Percentiles rank a stretch among this genome's conserved stretches.
Conservation (phyloP, 2,329 filamentous ascomycete species). For the Canariomyces notabilis region DNA sequence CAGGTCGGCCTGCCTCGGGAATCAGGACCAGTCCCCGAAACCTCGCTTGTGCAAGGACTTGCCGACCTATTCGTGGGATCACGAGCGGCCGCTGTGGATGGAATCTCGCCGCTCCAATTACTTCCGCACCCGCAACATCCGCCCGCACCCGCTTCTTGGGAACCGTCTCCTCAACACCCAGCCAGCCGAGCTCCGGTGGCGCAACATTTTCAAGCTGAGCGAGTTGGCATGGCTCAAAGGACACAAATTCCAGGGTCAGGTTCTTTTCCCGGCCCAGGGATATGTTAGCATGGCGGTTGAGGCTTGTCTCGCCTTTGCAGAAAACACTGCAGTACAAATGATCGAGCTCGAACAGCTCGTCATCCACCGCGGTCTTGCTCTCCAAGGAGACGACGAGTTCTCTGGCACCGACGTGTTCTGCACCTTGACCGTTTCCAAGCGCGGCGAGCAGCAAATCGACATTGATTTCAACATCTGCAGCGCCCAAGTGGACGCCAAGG, state of each 20-base stretch:
- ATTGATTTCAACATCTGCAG: no score
- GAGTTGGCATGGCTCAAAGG: slow-evolving; percentile 36
- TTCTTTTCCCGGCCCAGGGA: slow-evolving; percentile 33
- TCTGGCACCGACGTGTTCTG: slow-evolving; percentile 34
- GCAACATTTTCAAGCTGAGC: slow-evolving; percentile 16
- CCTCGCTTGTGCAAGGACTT: no score
- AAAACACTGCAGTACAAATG: slow-evolving; percentile 31
- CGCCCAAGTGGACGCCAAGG: no score
- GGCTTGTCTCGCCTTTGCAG: slow-evolving; percentile 17
- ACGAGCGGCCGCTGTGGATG: no score
- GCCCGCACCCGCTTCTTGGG: slow-evolving; percentile 1
- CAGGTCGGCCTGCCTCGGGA: no score
- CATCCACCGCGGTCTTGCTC: slow-evolving; percentile 32
- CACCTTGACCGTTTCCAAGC: no score
- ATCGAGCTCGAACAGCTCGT: slow-evolving; percentile 32
- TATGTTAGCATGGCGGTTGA: slow-evolving; percentile 4
- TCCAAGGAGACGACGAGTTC: slow-evolving; percentile 33
- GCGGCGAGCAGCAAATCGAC: no score
- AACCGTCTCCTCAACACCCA: background rate
- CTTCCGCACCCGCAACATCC: background rate
- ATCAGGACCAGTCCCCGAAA: no score
- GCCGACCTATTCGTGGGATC: no score
- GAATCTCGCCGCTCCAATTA: background rate
- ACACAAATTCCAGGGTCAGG: slow-evolving; percentile 39
- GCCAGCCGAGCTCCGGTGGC: slow-evolving; percentile 13